Base-by-base conservation (phyloP, 768 basidiomycete species). In the Pleurotus tuoliensis region DNA sequence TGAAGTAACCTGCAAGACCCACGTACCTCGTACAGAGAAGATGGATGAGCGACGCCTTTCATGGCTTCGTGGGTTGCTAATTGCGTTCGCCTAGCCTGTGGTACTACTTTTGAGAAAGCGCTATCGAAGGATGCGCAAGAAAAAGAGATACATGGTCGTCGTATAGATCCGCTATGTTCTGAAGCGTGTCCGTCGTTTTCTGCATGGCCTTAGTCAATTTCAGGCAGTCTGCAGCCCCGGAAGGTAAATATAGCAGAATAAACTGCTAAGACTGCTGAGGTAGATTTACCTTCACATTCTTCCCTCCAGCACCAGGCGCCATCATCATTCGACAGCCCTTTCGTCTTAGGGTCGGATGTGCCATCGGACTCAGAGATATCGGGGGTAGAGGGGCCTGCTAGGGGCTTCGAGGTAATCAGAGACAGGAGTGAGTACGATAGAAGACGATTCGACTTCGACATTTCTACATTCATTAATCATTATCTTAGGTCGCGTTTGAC, bases 261-360 rank as follows among this genome's bases (percentile, higher is more conserved):
- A 3, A 0, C 2, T 11, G 4, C 18, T 48, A 6, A 7, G n/a
- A 43, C 47, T 2, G 49, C 30, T 48, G 13, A 18, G 37, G 12
- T 47, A 16, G 5, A 49, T 72, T 12, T 62, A 89, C 90, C 84
- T 66, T 79, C 69, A 66, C 92, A 93, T 2, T 77, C 78, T 53
- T 94, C 90, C 22, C 84, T 78, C 91, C 92, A 95, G 67, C 91
- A 92, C 89, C 92, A 90, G 3, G 89, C 91, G 1, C 89, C 87
- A 22, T 89, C 81, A 7, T 76, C 74, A 60, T 92, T 93, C 54
- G 84, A 63, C 49, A 87, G 64, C 0, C 88, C 87, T 56, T 77
- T 82, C n/a, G 67, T 66, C 55, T 76, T 77, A 38, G 68, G 39
- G 22, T 55, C 62, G 18, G 8, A 34, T 34, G 64, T 64, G 3